Evolutionary conservation across 371 early-diverging fungal genomes (phyloP), one percentile per base, ranked within the genome.

Genomic region (Zychaea mexicana): DNA sequence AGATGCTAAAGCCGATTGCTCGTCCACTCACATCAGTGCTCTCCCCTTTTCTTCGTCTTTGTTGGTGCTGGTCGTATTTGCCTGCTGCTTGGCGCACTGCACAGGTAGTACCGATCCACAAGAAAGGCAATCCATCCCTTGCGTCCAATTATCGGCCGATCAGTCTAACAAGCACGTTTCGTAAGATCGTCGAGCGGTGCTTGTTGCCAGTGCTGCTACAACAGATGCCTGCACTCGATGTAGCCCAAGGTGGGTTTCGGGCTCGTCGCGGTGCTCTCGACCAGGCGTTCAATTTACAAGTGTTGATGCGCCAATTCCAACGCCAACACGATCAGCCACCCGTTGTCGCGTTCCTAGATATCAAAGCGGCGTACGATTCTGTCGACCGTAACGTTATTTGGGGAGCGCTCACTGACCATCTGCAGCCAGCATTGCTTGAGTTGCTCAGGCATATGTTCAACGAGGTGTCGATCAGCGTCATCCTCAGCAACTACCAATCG

Each of bases 201-300:
- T 38, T 66, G 2, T 17, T 56, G 2, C 54, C 62, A 3, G 5
- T 27, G 1, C 66, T 66, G 13, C 45, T 21, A 13, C 8, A 28
- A 52, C 28, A 17, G 22, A 62, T 19, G 0, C 69, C 61, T 0
- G 30, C 39, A 3, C 56, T 70, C 4, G 67, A 73, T 26, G 36
- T 63, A 2, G 73, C 62, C 6, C 73, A 73, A 53, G 70, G 68
- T 17, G 66, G 66, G 1, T 74, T 74, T 52, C 62, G 65, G 1
- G 62, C 52, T 2, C 0, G n/a, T 0, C 58, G 71, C 12, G 53
- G 71, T n/a, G 36, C 70, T 2, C 55, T 74, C 1, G 71, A 70
- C 27, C 71, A 70, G 49, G 71, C 65, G 0, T 60, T 70, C 2
- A 62, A 62, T 27, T 64, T 74, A 1, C 61, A 57, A 15, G 62